Evolutionary conservation across 2,329 filamentous ascomycete species (phyloP).

Genomic region (Domatiomyces globalis): DNA sequence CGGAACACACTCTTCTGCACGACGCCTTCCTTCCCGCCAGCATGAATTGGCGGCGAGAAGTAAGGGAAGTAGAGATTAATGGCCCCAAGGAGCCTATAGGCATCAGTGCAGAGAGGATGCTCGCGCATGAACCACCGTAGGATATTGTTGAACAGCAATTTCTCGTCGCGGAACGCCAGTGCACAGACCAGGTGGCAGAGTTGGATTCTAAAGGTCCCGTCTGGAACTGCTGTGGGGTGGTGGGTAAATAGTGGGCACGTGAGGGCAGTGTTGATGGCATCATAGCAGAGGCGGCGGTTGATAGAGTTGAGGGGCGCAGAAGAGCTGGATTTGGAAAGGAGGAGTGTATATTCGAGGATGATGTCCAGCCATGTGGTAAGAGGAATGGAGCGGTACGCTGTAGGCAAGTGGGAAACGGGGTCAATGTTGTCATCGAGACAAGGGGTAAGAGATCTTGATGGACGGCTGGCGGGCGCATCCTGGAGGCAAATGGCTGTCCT

Average conservation of each 20-base stretch:
- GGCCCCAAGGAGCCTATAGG: slow-evolving; percentile 68
- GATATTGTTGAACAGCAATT: slow-evolving; percentile 58
- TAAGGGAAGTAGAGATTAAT: slow-evolving; percentile 59
- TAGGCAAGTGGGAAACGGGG: slow-evolving; percentile 6
- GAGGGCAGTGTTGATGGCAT: slow-evolving; percentile 61
- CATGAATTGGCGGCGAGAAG: slow-evolving; percentile 45
- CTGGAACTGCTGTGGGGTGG: slow-evolving; percentile 42
- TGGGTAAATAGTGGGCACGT: slow-evolving; percentile 74
- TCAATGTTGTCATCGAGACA: background rate
- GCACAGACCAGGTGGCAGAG: slow-evolving; percentile 71
- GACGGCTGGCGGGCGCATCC: background rate
- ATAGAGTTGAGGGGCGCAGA: slow-evolving; percentile 29
- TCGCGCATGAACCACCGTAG: slow-evolving; percentile 69
- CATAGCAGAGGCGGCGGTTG: slow-evolving; percentile 53
- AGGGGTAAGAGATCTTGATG: background rate
- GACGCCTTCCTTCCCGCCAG: slow-evolving; percentile 9
- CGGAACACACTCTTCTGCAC: slow-evolving; percentile 43
- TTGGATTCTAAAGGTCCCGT: slow-evolving; percentile 49
- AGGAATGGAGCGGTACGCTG: slow-evolving; percentile 57
- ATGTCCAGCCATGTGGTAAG: slow-evolving; percentile 81
- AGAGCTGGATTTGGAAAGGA: slow-evolving; percentile 42
- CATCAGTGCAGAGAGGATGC: slow-evolving; percentile 63
- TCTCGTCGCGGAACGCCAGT: slow-evolving; percentile 61
- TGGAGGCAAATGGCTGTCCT: background rate
- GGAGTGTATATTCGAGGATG: slow-evolving; percentile 74